These are phyloP conservation scores for Aspergillus indologenus DNA, from an alignment of 495 filamentous ascomycete genomes.

Conservation along the genomic window DNA sequence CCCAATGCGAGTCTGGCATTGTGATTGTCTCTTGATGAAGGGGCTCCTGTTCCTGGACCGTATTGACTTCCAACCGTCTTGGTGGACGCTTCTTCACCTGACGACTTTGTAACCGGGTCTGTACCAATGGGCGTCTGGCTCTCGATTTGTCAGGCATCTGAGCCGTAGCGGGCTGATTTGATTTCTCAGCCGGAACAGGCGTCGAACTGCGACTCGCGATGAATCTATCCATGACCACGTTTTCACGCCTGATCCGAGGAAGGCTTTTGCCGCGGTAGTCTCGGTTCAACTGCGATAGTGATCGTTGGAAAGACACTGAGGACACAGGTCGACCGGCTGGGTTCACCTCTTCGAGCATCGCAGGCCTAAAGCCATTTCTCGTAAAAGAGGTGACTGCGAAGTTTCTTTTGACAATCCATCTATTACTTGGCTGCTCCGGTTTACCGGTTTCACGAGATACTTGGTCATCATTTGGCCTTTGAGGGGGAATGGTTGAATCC, in stretches of 20 bases:
- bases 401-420: conserved; percentile 39
- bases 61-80: conserved; percentile 45
- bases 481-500: conserved; percentile 2
- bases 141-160: conserved; percentile 1
- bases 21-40: conserved; percentile 12
- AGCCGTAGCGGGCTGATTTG: background rate
- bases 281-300: conserved; percentile 28
- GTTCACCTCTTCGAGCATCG: conserved; percentile 39
- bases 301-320: conserved; percentile 26
- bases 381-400: conserved; percentile 33
- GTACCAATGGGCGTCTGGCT: conserved; percentile 1
- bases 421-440: conserved; percentile 25
- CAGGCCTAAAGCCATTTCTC: conserved; percentile 32
- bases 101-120: conserved; percentile 12
- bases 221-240: conserved; percentile 39
- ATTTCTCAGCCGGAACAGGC: background rate
- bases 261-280: conserved; percentile 21
- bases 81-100: conserved; percentile 51
- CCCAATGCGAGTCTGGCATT: conserved; percentile 12
- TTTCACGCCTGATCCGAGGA: conserved; percentile 17
- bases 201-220: conserved; percentile 23
- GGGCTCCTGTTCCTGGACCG: conserved; percentile 22
- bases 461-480: background rate
- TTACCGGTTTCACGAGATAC: conserved; percentile 9
- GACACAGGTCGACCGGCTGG: conserved; percentile 17